Evolutionary conservation across 2,329 filamentous ascomycete genomes (phyloP).

Genomic region (Rhynchosporium agropyri): DNA sequence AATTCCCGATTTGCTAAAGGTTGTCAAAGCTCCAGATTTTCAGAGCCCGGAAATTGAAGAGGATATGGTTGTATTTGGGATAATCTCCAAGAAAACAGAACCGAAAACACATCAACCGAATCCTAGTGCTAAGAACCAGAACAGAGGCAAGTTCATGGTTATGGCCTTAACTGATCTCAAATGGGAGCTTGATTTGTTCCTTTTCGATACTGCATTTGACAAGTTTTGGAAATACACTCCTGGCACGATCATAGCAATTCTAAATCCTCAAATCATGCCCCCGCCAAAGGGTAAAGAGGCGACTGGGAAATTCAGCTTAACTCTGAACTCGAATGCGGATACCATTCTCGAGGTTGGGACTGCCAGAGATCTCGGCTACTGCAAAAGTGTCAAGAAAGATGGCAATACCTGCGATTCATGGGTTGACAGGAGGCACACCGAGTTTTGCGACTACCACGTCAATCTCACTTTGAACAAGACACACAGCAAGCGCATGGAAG

Average conservation of each 20-base stretch:
- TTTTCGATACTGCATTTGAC: conserved; percentile 89
- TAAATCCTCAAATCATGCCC: conserved; percentile 91
- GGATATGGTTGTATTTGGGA: conserved; percentile 86
- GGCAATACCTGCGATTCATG: conserved; percentile 79
- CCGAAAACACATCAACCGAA: conserved; percentile 63
- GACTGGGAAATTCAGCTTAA: conserved; percentile 82
- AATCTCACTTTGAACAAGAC: conserved; percentile 77
- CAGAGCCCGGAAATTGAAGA: conserved; percentile 79
- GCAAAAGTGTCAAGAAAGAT: conserved; percentile 82
- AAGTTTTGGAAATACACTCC: conserved; percentile 92
- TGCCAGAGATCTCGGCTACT: conserved; percentile 84
- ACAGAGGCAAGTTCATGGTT: conserved; percentile 86
- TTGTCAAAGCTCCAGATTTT: conserved; percentile 81
- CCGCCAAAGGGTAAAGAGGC: conserved; percentile 74
- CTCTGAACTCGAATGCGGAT: conserved; percentile 83
- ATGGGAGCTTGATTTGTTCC: conserved; percentile 87
- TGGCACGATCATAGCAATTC: conserved; percentile 87
- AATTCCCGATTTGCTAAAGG: conserved; percentile 78
- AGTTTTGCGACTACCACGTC: conserved; percentile 92
- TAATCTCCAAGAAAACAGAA: conserved; percentile 86
- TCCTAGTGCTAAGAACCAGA: conserved; percentile 49
- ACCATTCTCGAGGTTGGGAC: conserved; percentile 87
- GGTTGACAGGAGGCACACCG: conserved; percentile 86
- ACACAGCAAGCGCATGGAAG: conserved; percentile 69
- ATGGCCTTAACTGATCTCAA: conserved; percentile 84